Base-by-base conservation (phyloP, 1,284 basidiomycete species). In the Ustilago loliicola region DNA sequence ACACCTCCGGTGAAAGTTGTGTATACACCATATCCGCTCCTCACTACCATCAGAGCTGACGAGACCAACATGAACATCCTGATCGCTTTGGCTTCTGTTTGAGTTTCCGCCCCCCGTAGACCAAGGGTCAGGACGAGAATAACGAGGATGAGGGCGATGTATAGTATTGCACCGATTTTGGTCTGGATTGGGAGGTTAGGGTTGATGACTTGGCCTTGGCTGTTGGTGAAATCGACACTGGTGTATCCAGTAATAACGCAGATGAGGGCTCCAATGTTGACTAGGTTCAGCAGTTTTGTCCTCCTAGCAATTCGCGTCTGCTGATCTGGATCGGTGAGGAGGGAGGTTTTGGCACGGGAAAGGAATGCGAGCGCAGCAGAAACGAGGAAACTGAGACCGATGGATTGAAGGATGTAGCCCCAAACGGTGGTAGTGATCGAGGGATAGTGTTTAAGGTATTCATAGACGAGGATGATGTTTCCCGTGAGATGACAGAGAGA, bases 241-340 rank as follows among this genome's bases (percentile, higher is more conserved):
- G 66, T 56, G 54, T 72, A 67, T 0, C 74, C 69, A 11, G 56
- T 62, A 19, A 77, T 63, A 9, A 72, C 17, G 57, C 65, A 68
- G 45, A 77, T 51, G 4, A 72, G 38, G 15, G 68, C 74, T 0
- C 40, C 69, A 9, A 72, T 9, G 42, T 77, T 77, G 54, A 70
- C 45, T 11, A 72, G 32, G 23, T 77, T 71, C 15, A 67, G 40
- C 45, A 72, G 17, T 25, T 59, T 65, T 0, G 38, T 13, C 1
- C 34, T 32, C 7, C 34, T 34, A 9, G 1, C 21, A 23, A 30
- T 13, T 3, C n/a, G 11, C 17, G 11, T 13, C 8, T 13, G 40
- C 2, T 34, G 11, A 1, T 10, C 52, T 25, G 47, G 36, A 2
- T 13, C 38, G 13, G 3, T 25, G 40, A 57, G 29, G 38, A 47